These are phyloP conservation scores for Astrephomene gubernaculifera DNA, from an alignment of 139 green algal species.

Conservation along the genomic window DNA sequence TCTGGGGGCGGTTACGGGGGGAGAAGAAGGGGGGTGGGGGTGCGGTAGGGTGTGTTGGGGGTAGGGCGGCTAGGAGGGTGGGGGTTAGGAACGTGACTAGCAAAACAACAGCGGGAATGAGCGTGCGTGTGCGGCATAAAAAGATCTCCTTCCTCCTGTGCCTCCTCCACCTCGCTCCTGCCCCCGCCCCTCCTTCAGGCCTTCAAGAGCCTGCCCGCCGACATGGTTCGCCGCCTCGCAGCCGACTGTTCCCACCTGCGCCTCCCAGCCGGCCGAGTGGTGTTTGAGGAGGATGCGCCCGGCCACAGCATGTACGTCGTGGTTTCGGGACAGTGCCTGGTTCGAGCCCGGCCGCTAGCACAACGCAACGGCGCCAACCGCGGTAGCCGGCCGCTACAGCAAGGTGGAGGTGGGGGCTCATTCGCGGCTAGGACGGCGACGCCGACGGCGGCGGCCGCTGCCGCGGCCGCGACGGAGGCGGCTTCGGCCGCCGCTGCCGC, in stretches of 20 bases:
- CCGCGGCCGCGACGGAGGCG: background rate
- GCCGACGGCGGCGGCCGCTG: background rate
- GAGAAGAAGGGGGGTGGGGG: too few species aligned
- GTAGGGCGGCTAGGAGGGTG: too few species aligned
- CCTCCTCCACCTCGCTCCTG: background rate
- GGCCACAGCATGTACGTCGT: constrained; percentile 36
- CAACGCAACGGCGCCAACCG: background rate
- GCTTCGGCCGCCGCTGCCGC: too few species aligned
- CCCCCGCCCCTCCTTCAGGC: constrained; percentile 28
- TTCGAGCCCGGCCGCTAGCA: constrained; percentile 40
- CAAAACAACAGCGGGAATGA: too few species aligned
- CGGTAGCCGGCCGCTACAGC: background rate
- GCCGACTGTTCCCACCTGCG: constrained; percentile 10
- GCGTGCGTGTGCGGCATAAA: too few species aligned
- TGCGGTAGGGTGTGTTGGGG: too few species aligned
- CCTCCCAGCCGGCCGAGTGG: constrained; percentile 27
- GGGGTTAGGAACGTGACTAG: too few species aligned
- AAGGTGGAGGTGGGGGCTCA: background rate
- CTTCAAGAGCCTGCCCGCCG: constrained; percentile 31
- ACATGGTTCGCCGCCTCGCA: constrained; percentile 35
- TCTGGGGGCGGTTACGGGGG: too few species aligned
- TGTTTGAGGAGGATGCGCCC: constrained; percentile 49
- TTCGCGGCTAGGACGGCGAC: background rate
- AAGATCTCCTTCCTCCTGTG: background rate
- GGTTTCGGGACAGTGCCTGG: constrained; percentile 37